Percentiles rank a stretch among this genome's conserved stretches.
phyloP scores from a whole-genome alignment of 768 basidiomycete species.

The Coprinopsis sp. region DNA sequence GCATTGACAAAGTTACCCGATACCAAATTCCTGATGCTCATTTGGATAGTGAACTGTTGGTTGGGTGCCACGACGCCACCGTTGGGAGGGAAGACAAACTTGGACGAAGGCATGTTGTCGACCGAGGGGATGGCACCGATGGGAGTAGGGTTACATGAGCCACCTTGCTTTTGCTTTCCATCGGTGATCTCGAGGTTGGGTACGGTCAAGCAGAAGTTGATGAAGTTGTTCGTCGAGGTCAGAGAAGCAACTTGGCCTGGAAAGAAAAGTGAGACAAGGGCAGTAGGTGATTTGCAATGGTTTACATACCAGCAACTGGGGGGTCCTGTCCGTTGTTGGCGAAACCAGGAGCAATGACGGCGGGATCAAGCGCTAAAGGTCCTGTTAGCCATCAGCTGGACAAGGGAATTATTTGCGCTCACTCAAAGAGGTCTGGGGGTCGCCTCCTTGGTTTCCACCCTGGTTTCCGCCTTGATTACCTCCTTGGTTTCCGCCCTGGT shows the following conservation, averaged over 20 bases:
- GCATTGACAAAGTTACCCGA: constrained; percentile 58
- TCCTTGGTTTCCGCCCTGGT: neutral
- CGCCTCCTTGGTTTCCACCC: constrained; percentile 7
- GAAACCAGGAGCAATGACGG: constrained; percentile 45
- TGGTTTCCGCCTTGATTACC: neutral
- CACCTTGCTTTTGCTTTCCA: constrained; percentile 47
- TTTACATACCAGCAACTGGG: constrained; percentile 28
- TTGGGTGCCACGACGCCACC: constrained; percentile 42
- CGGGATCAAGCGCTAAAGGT: constrained; percentile 44
- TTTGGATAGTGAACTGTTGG: constrained; percentile 45
- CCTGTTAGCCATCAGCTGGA: neutral
- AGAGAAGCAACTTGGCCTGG: constrained; percentile 48
- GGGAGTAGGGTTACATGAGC: constrained; percentile 58
- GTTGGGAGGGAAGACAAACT: constrained; percentile 44
- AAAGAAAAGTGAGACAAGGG: neutral
- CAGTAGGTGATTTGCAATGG: neutral
- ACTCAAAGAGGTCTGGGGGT: constrained; percentile 46
- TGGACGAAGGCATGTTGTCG: constrained; percentile 45
- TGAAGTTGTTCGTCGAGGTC: constrained; percentile 60
- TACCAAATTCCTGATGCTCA: constrained; percentile 42
- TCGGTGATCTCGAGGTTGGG: constrained; percentile 50
- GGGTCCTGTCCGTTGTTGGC: constrained; percentile 45
- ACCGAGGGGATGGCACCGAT: constrained; percentile 52
- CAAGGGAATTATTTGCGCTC: constrained; percentile 4
- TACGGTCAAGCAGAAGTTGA: constrained; percentile 52